Base-by-base conservation (phyloP, 2,329 filamentous ascomycete species). In the Aureobasidium sp. region DNA sequence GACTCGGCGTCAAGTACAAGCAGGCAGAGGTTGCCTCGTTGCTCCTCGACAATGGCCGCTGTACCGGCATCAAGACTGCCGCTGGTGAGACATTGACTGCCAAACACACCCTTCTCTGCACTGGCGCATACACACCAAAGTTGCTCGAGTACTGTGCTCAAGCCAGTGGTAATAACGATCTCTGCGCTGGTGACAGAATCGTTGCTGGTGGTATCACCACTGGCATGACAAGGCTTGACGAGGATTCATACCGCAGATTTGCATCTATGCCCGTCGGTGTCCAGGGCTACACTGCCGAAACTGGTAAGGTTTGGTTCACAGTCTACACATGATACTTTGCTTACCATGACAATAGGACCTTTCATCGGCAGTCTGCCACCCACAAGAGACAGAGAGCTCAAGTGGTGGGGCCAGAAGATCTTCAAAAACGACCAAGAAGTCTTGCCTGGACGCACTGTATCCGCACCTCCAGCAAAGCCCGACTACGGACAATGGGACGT, bases 401-500 rank as follows among this genome's bases (percentile, higher is more conserved):
- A 86, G 69, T 86, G 82, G 80, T 86, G 84, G 83, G 83, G 83
- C 17, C 78, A 81, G 59, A 81, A 77, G 61, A 84, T 85, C 64
- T 85, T 86, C 72, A 79, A 72, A 56, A 85, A 85, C 71, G 82
- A 78, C 0, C 74, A 74, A 17, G 79, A 82, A 63, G 75, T 82
- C 7, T 66, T 81, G 46, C 80, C 83, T 1, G 82, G 83, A 0
- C 79, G 78, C 5, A 72, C 74, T 52, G 72, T 87, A 53, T 87
- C 85, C 3, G 78, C 78, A 20, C 85, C 85, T 0, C 85, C 85
- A 0, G 68, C 77, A 0, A 74, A 75, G 36, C 71, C 72, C 13
- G 84, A 87, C 66, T 87, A 87, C 67, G 79, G 76, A 6, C 85
- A 88, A 68, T 88, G 85, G 85, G 77, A 84, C 29, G 82, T 87